These are phyloP conservation scores for Sequoia sempervirens DNA, from an alignment of 75 land plant species.

Conservation along the genomic window DNA sequence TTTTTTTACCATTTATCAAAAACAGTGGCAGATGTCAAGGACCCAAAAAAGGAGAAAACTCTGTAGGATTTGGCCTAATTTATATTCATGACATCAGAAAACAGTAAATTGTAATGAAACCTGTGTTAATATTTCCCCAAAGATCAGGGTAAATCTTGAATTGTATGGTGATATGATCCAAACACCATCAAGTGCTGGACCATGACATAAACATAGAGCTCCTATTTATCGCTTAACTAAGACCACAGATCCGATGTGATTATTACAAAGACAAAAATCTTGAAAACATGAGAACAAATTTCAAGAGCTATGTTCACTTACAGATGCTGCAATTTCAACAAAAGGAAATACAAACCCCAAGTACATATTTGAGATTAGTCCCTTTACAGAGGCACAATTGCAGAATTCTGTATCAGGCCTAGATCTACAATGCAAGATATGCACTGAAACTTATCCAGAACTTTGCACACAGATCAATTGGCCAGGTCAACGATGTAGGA, in stretches of 20 bases:
- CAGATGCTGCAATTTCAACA: neutral
- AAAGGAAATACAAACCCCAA: neutral
- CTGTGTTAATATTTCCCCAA: neutral
- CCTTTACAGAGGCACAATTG: neutral
- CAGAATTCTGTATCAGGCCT: neutral
- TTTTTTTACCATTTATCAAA: neutral
- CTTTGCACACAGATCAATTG: neutral
- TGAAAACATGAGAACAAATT: neutral
- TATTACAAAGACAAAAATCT: neutral
- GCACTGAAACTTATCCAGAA: neutral
- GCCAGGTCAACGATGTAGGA: neutral
- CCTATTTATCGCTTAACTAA: neutral
- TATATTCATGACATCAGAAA: neutral
- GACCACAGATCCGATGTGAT: neutral
- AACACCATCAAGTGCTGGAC: neutral
- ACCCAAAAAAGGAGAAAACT: neutral
- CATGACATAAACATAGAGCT: neutral
- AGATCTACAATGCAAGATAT: neutral
- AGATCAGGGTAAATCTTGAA: neutral
- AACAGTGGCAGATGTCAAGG: neutral
- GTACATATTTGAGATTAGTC: neutral
- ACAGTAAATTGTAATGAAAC: neutral
- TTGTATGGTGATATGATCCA: neutral
- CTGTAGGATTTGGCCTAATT: neutral
- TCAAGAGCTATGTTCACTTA: neutral